phyloP scores from a whole-genome alignment of 2,329 filamentous ascomycete species.

The Stagonosporopsis chrysanthemi region DNA sequence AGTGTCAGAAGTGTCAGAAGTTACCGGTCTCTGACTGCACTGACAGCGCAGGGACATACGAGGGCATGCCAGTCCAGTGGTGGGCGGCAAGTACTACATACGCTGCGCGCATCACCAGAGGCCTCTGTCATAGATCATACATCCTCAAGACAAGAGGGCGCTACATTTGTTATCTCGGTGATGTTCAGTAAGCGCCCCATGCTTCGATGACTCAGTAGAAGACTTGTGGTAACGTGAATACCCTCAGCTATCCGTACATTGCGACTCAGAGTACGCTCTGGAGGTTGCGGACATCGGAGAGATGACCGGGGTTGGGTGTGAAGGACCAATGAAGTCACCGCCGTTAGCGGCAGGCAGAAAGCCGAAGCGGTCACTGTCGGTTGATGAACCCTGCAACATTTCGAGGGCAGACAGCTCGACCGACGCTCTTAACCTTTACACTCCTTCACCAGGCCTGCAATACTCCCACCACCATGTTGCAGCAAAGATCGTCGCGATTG shows the following conservation, averaged over 20 bases:
- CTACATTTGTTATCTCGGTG: neutral
- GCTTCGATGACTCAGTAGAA: neutral
- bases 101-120: neutral
- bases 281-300: constrained; percentile 14
- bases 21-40: too few species aligned
- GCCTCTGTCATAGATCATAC: neutral
- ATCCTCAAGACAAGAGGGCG: neutral
- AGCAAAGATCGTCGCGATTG: constrained; percentile 45
- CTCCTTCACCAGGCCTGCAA: constrained; percentile 22
- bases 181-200: neutral
- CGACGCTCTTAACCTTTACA: constrained; percentile 21
- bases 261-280: constrained; percentile 22
- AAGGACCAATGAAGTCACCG: constrained; percentile 10
- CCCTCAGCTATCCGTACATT: constrained; percentile 35
- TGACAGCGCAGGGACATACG: too few species aligned
- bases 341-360: constrained; percentile 21
- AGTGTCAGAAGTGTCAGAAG: too few species aligned
- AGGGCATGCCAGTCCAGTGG: too few species aligned
- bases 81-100: too few species aligned
- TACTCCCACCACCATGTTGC: constrained; percentile 44
- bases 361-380: constrained; percentile 39
- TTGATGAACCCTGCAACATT: constrained; percentile 33
- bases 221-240: constrained; percentile 26
- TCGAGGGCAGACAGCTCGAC: constrained; percentile 18
- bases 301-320: neutral